phyloP scores from a whole-genome alignment of 495 filamentous ascomycete genomes.

The Aspergillus incahuasiensis region DNA sequence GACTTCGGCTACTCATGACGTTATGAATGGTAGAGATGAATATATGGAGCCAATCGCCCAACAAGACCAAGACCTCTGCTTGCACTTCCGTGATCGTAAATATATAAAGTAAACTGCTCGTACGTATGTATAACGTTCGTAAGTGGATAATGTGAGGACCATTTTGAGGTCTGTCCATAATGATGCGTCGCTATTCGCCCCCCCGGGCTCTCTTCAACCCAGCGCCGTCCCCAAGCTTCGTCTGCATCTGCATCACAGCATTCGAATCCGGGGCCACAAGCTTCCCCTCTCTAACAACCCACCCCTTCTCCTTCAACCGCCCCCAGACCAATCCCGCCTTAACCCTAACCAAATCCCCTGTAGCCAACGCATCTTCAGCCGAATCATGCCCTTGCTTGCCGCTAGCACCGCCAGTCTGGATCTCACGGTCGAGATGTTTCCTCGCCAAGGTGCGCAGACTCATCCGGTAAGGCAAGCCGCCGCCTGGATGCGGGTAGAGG shows the following conservation, averaged over 20 bases:
- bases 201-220: conserved; percentile 7
- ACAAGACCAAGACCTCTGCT: neutral
- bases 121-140: neutral
- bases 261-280: conserved; percentile 43
- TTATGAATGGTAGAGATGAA: conserved; percentile 30
- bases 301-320: conserved; percentile 57
- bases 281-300: conserved; percentile 50
- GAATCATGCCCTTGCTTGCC: conserved; percentile 75
- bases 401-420: conserved; percentile 70
- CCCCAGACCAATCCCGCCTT: conserved; percentile 64
- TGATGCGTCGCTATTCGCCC: neutral
- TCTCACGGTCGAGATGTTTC: conserved; percentile 60
- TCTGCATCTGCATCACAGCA: neutral
- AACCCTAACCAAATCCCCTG: conserved; percentile 75
- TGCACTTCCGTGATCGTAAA: neutral
- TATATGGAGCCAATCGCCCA: conserved; percentile 21
- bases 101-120: neutral
- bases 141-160: too few species aligned
- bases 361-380: conserved; percentile 80
- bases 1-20: conserved; percentile 27
- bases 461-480: conserved; percentile 69
- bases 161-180: too few species aligned
- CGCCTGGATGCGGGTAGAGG: conserved; percentile 67
- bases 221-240: conserved; percentile 15
- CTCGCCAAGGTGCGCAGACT: conserved; percentile 66